These are phyloP conservation scores for Toxicodendron radicans DNA, from an alignment of 345 rosid genomes.

Conservation along the genomic window DNA sequence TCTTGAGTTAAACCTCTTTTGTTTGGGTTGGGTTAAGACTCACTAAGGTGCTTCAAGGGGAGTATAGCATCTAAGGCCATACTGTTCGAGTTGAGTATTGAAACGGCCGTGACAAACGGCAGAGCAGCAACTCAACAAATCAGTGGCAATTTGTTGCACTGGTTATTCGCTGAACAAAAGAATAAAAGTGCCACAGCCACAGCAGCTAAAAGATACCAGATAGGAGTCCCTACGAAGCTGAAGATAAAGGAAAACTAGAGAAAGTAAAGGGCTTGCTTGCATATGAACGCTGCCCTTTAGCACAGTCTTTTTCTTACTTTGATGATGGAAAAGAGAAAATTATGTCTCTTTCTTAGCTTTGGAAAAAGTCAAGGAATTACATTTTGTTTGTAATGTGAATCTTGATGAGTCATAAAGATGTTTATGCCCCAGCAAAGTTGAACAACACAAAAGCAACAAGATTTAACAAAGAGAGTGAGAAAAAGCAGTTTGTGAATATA, in stretches of 20 bases:
- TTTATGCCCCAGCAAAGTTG: too few species aligned
- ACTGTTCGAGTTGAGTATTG: too few species aligned
- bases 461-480: background rate
- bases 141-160: background rate
- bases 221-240: background rate
- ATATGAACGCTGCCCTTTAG: background rate
- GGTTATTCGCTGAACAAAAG: background rate
- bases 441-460: constrained; percentile 4
- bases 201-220: background rate
- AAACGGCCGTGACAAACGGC: background rate
- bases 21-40: too few species aligned
- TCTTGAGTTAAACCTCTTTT: too few species aligned
- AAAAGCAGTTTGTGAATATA: background rate
- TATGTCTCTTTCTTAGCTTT: background rate
- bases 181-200: background rate
- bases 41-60: too few species aligned
- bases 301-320: background rate
- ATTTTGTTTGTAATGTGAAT: background rate
- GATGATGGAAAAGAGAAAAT: background rate
- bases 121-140: background rate
- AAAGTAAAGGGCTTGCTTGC: too few species aligned
- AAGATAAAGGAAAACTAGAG: background rate
- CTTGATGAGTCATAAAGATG: background rate
- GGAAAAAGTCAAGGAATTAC: background rate
- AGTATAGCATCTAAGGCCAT: too few species aligned